phyloP scores from a whole-genome alignment of 805 yeast genomes.

The Helenozyma baotianmanensis region DNA sequence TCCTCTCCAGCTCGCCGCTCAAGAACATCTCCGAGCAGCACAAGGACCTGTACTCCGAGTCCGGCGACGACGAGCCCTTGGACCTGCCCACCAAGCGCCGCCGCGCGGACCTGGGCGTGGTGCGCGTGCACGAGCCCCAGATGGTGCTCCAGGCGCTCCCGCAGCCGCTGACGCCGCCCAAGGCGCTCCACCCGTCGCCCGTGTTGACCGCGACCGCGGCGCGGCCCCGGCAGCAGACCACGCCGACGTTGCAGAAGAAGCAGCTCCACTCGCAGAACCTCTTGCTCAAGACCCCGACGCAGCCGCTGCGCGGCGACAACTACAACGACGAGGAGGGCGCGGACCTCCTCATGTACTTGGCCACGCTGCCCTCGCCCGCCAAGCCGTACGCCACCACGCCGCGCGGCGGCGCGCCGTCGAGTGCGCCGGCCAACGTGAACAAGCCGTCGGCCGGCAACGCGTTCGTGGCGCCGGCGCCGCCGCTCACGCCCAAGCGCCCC shows the following conservation, averaged over 20 bases:
- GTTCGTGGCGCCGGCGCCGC: conserved; percentile 39
- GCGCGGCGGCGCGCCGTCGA: conserved; percentile 14
- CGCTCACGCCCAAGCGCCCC: conserved; percentile 40
- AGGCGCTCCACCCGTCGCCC: conserved; percentile 27
- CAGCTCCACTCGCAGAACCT: conserved; percentile 14
- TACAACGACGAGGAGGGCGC: conserved; percentile 64
- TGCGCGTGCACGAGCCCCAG: conserved; percentile 13
- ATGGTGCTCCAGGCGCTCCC: conserved; percentile 30
- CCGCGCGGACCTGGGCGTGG: conserved; percentile 12
- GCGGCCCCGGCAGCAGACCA: conserved; percentile 17
- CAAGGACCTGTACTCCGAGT: conserved; percentile 2
- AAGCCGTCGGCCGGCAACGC: conserved; percentile 9
- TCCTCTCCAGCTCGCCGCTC: conserved; percentile 33
- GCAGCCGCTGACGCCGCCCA: conserved; percentile 26
- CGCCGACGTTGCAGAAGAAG: conserved; percentile 26
- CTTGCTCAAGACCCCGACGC: conserved; percentile 36
- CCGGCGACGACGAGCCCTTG: conserved; percentile 8
- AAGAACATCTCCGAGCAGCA: conserved; percentile 17
- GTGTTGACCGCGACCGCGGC: conserved; percentile 13
- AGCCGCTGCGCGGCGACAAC: conserved; percentile 19
- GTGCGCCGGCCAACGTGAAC: conserved; percentile 7
- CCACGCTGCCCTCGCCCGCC: conserved; percentile 77
- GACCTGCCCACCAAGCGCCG: conserved; percentile 34
- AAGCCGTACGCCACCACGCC: conserved; percentile 34
- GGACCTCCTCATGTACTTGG: conserved; percentile 71